Evolutionary conservation across 75 land plant genomes (phyloP), one percentile per base, ranked within the genome.

Genomic region (Picea glauca): DNA sequence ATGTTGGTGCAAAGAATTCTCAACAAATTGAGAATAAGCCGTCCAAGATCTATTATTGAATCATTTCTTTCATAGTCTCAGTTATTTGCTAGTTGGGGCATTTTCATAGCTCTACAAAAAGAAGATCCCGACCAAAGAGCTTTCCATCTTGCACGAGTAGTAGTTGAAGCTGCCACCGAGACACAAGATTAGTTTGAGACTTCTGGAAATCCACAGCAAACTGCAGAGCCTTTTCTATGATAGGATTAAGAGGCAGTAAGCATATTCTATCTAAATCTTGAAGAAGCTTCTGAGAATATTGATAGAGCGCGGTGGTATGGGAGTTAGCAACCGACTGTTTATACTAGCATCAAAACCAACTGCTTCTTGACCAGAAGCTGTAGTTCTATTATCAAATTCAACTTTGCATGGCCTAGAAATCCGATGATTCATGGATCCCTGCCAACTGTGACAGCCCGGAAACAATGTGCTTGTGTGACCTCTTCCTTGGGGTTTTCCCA

Each of bases 241-340:
- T 64, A 15, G 85, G 86, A 79, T 91, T 87, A 76, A 96, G 68
- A 17, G 96, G 80, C 14, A 88, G 77, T 23, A 92, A 89, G 82
- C 98, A 93, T 57, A 97, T 81, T 66, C 72, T 65, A 78, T 94
- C 94, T 58, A 97, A 75, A 88, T 95, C 94, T 79, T 83, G 83
- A 21, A 97, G 92, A 77, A 97, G 90, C 77, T 93, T 92, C 84
- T 86, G 35, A 95, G 86, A 35, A 93, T 75, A 78, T 86, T 87
- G 62, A 91, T 93, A 21, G 96, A 89, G 72, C 99, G 98, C 26
- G 99, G 99, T 40, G 99, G 99, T 46, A 98, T 91, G 35, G 99
- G 98, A 23, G 96, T 90, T 58, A 88, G 83, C 33, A 90, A 78
- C 76, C 89, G 85, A 64, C 90, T 67, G 73, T 97, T 97, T 62